These are phyloP conservation scores for Luffa aegyptiaca DNA, from an alignment of 306 rosid genomes.

Conservation along the genomic window DNA sequence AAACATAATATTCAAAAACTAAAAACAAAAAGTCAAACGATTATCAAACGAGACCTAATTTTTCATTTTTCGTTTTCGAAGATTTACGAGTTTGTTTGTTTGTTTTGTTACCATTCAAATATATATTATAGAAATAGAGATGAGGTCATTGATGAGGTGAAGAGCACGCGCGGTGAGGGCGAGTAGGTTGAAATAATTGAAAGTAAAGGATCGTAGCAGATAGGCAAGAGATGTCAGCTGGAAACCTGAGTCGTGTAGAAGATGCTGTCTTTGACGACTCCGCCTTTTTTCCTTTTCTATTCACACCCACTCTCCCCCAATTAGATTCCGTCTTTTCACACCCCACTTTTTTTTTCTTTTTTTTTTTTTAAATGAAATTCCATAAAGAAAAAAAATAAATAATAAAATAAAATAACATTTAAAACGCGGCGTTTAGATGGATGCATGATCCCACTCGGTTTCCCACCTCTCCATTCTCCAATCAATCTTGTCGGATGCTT, in stretches of 20 bases:
- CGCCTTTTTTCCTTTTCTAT: background rate
- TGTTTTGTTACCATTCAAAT: too few species aligned
- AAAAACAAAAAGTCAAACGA: too few species aligned
- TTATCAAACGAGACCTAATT: too few species aligned
- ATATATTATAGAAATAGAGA: too few species aligned
- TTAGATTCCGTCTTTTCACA: background rate
- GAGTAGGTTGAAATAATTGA: background rate
- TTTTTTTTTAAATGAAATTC: background rate
- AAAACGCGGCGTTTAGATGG: background rate
- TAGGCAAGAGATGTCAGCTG: background rate
- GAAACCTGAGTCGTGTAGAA: background rate
- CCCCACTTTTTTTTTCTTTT: background rate
- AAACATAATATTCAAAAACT: too few species aligned
- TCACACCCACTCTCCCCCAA: background rate
- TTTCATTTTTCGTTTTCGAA: too few species aligned
- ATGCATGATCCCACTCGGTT: background rate
- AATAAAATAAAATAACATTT: background rate
- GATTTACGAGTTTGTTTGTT: too few species aligned
- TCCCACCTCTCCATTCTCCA: background rate
- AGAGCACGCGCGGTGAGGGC: background rate
- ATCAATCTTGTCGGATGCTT: background rate
- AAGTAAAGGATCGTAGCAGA: background rate
- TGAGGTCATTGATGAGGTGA: background rate
- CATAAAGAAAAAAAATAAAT: background rate
- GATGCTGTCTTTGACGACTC: constrained; percentile 1